Percentiles rank a stretch among this genome's conserved stretches.
Conservation (phyloP, 495 filamentous ascomycete genomes). For the Hypoxylon lenormandii region DNA sequence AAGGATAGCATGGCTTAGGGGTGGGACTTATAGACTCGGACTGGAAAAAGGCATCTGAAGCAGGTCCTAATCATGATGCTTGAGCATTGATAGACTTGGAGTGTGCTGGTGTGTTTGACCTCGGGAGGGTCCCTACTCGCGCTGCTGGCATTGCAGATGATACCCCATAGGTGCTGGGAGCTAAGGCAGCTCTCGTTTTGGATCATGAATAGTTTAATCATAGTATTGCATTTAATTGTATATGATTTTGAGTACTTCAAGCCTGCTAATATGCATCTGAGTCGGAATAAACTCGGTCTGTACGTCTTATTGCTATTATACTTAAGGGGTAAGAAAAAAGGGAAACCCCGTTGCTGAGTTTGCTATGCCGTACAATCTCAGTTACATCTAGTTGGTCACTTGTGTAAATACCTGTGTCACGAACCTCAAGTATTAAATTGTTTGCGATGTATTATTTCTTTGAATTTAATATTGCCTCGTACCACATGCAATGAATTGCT, state of each 20-base stretch:
- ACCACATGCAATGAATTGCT: not conserved
- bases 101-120: slow-evolving; percentile 22
- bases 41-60: slow-evolving; percentile 41
- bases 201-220: slow-evolving; percentile 14
- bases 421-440: too few relatives aligned
- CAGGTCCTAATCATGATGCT: slow-evolving; percentile 42
- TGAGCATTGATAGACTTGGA: slow-evolving; percentile 36
- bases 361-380: too few relatives aligned
- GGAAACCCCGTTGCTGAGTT: too few relatives aligned
- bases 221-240: not conserved
- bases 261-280: too few relatives aligned
- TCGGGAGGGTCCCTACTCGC: slow-evolving; percentile 20
- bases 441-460: not conserved
- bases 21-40: slow-evolving; percentile 40
- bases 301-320: too few relatives aligned
- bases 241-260: too few relatives aligned
- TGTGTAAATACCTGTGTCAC: too few relatives aligned
- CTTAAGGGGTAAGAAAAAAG: too few relatives aligned
- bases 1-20: slow-evolving; percentile 26
- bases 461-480: not conserved
- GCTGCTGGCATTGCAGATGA: slow-evolving; percentile 39
- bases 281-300: too few relatives aligned
- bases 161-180: slow-evolving; percentile 40
- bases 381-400: too few relatives aligned
- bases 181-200: slow-evolving; percentile 25